Conservation (phyloP, 345 rosid genomes). For the Citrus australasica region DNA sequence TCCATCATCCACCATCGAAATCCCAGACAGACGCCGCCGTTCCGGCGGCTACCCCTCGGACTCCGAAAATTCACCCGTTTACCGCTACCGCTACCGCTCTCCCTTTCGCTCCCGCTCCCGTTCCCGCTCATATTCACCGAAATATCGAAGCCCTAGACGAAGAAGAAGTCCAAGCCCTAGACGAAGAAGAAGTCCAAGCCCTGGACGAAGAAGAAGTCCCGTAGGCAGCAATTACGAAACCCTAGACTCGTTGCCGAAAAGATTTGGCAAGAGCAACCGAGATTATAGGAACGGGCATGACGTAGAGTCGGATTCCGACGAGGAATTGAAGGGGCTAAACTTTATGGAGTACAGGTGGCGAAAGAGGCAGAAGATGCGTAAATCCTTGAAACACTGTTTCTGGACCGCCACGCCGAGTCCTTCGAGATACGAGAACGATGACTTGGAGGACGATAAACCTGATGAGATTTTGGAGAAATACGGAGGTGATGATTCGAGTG, state of each 20-base stretch:
- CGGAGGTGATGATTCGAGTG: conserved; percentile 28
- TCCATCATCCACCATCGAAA: conserved; percentile 23
- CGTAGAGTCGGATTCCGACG: conserved; percentile 76
- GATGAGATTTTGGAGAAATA: conserved; percentile 42
- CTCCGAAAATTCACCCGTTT: conserved; percentile 23
- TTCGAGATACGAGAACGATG: conserved; percentile 47
- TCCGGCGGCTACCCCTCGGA: conserved; percentile 27
- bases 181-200: conserved; percentile 21
- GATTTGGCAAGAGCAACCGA: conserved; percentile 55
- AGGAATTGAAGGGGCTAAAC: conserved; percentile 76
- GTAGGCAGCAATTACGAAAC: neutral
- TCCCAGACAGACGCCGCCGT: conserved; percentile 25
- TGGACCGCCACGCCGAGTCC: conserved; percentile 89
- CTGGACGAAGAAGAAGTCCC: conserved; percentile 21
- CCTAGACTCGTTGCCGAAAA: conserved; percentile 49
- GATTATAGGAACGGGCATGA: conserved; percentile 41
- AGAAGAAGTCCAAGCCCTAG: conserved; percentile 24
- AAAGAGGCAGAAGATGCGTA: conserved; percentile 92
- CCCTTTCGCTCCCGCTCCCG: conserved; percentile 17
- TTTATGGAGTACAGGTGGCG: conserved; percentile 75
- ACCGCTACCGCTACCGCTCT: conserved; percentile 17
- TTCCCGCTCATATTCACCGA: conserved; percentile 22
- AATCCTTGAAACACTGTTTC: conserved; percentile 42
- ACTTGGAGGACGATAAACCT: conserved; percentile 37
- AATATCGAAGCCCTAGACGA: conserved; percentile 17